phyloP scores from a whole-genome alignment of 1,139 yeast genomes.

The Tardiomyces blankii region DNA sequence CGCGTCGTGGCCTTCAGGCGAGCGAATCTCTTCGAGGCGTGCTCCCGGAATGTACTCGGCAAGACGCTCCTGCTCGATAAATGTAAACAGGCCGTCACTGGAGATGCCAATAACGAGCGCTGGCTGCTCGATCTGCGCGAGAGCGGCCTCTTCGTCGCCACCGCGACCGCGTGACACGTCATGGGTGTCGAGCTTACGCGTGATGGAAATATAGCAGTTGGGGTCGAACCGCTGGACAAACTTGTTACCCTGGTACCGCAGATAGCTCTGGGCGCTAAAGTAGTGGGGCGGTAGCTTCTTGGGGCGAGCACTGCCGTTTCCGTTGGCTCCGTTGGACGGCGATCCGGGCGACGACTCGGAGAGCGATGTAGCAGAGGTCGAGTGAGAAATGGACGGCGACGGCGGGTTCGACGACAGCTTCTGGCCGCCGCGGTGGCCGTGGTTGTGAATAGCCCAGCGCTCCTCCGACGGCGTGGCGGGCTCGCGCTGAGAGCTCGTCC shows the following conservation, averaged over 20 bases:
- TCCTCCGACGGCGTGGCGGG: slow-evolving; percentile 36
- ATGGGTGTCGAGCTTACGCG: slow-evolving; percentile 89
- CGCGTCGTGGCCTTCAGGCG: slow-evolving; percentile 99
- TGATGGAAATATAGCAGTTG: slow-evolving; percentile 87
- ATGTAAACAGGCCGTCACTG: slow-evolving; percentile 88
- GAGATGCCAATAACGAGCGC: slow-evolving; percentile 78
- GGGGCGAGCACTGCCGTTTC: slow-evolving; percentile 4
- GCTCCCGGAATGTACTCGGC: slow-evolving; percentile 70
- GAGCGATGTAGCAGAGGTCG: neutral
- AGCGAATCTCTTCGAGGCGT: slow-evolving; percentile 54
- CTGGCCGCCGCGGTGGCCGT: slow-evolving; percentile 36
- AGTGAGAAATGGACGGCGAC: neutral
- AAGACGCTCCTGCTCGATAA: slow-evolving; percentile 77
- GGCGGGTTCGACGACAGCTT: slow-evolving; percentile 9
- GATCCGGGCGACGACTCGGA: neutral
- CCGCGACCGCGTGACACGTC: slow-evolving; percentile 80
- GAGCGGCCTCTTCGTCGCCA: slow-evolving; percentile 35
- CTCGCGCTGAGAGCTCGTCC: slow-evolving; percentile 16
- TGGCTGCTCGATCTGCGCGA: slow-evolving; percentile 54
- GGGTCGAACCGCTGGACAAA: slow-evolving; percentile 89
- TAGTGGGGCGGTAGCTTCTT: slow-evolving; percentile 61
- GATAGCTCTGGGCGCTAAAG: slow-evolving; percentile 89
- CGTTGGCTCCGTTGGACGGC: no score
- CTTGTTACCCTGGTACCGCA: slow-evolving; percentile 87
- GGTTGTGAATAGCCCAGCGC: slow-evolving; percentile 54